Percentiles rank a stretch among this genome's conserved stretches.
Evolutionary conservation across 1,284 basidiomycete genomes (phyloP).

Genomic region (Microbotryomycetes sp.): DNA sequence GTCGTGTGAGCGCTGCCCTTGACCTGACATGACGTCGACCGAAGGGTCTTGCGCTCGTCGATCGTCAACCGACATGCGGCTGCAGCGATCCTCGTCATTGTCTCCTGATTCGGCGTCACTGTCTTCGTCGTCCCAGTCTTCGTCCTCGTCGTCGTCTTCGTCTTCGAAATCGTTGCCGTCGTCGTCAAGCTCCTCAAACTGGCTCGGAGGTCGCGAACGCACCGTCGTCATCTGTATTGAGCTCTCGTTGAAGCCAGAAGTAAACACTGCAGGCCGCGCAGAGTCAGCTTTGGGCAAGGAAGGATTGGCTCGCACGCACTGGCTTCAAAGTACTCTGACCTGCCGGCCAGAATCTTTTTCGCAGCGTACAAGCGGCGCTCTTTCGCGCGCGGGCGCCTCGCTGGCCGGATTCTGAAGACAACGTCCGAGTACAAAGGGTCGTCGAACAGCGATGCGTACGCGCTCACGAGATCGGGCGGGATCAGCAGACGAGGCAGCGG

Average conservation of each 20-base stretch:
- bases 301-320: conserved; percentile 8
- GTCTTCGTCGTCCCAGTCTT: conserved; percentile 34
- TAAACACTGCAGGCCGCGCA: conserved; percentile 21
- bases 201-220: background rate
- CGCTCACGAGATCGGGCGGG: conserved; percentile 34
- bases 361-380: conserved; percentile 40
- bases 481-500: conserved; percentile 30
- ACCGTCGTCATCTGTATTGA: background rate
- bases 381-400: conserved; percentile 5
- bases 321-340: conserved; percentile 41
- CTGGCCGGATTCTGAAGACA: conserved; percentile 34
- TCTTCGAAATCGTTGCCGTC: conserved; percentile 18
- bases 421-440: conserved; percentile 37
- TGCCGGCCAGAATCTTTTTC: conserved; percentile 41
- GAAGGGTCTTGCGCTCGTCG: background rate
- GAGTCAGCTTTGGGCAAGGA: too few relatives aligned
- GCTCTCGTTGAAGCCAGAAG: conserved; percentile 31
- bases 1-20: background rate
- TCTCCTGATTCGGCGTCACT: conserved; percentile 17
- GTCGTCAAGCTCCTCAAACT: conserved; percentile 7
- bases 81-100: conserved; percentile 28
- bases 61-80: conserved; percentile 6
- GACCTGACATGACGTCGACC: background rate
- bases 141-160: conserved; percentile 11
- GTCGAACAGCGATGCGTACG: conserved; percentile 37